Evolutionary conservation across 805 yeast genomes (phyloP), one percentile per base, ranked within the genome.

Genomic region (Sungouiozyma intestinalis): DNA sequence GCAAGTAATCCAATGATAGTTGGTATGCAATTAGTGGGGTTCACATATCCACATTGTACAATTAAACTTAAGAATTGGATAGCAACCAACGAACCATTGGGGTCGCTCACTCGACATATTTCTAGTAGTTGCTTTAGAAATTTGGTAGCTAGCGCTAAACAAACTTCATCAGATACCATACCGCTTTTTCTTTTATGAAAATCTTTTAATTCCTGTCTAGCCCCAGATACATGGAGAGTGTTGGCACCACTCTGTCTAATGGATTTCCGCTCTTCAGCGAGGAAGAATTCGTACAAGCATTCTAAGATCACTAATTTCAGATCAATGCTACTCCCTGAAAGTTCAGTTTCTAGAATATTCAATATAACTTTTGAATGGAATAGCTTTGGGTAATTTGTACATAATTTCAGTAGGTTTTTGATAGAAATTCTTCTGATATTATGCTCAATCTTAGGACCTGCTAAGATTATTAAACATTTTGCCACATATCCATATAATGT

Each of bases 1-100:
- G 83, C 67, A 44, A 79, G 78, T 31, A 86, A 63, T 0, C 90
- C 90, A 43, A 85, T 71, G 1, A 84, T 67, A 0, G 87, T 79
- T 0, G 87, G 74, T 4, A 80, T 72, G 51, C 85, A 75, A 3
- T 73, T 52, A 43, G 82, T 72, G 1, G 95, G 95, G 53, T 81
- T 84, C 0, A 82, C 81, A 58, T 75, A 81, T 0, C 94, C 94
- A 41, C 77, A 67, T 21, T 68, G 68, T 8, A 81, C 70, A 18
- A 81, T 73, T 35, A 74, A 57, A 42, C 71, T 75, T 35, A 85
- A 53, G 45, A 78, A 76, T 27, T 68, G 64, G 3, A 79, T 68
- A 0, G 85, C 79, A 1, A 69, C 56, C 21, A 65, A 58, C 1
- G 85, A 73, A 37, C 60, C 62, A 3, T 66, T 70, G 2, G 65